Conservation (phyloP, 768 basidiomycete genomes). For the Strobilomyces echinocephalus region DNA sequence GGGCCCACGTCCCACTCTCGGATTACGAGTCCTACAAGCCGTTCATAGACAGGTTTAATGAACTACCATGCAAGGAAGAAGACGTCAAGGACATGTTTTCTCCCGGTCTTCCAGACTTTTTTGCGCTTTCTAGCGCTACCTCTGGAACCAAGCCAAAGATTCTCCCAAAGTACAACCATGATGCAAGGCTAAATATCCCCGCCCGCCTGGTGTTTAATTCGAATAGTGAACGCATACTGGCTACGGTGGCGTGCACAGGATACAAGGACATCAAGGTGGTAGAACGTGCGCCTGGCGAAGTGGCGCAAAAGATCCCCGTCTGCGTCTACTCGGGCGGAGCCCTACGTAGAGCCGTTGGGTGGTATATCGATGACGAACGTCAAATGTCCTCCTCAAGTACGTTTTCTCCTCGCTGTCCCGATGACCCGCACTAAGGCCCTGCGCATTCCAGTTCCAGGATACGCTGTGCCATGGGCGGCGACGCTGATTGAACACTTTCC, state of each 20-base stretch:
- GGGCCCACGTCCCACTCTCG: neutral
- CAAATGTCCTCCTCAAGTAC: neutral
- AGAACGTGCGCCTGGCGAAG: conserved; percentile 1
- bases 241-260: neutral
- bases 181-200: neutral
- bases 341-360: neutral
- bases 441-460: conserved; percentile 7
- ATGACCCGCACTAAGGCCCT: neutral
- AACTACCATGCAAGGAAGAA: conserved; percentile 14
- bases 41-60: conserved; percentile 11
- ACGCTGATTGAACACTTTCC: conserved; percentile 10
- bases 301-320: neutral
- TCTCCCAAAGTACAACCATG: conserved; percentile 2
- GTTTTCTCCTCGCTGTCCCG: neutral
- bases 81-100: conserved; percentile 9
- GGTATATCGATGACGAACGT: neutral
- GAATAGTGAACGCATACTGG: neutral
- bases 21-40: conserved; percentile 15
- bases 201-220: neutral
- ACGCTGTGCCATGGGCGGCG: conserved; percentile 14
- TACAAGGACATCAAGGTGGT: conserved; percentile 6
- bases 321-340: neutral
- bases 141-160: conserved; percentile 9
- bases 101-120: conserved; percentile 4
- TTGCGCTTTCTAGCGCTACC: conserved; percentile 13